Evolutionary conservation across 1,139 yeast species (phyloP), one percentile per base, ranked within the genome.

Genomic region (Pichia sp.): DNA sequence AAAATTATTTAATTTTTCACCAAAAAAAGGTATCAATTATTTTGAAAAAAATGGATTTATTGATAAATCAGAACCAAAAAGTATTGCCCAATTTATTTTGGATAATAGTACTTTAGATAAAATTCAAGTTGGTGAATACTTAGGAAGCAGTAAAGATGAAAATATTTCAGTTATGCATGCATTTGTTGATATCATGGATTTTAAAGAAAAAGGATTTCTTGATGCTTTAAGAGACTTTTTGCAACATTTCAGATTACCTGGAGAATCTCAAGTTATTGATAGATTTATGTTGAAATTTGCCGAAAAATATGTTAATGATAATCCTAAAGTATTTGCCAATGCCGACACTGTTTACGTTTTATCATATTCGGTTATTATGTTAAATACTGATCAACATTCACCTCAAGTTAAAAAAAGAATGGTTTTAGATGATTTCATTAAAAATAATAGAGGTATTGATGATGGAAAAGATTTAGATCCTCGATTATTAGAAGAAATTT

Each of bases 241-340:
- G 49, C 98, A 94, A 62, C 74, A 81, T 37, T 94, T 94, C 66
- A 74, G 98, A 61, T 73, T 94, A 49, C 98, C 99, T 0, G 99
- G 99, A 39, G 99, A 94, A 67, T 90, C 97, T 2, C 99, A 94
- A 65, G 92, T 92, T 60, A 90, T 94, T 63, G 98, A 94, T 70
- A 74, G 99, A 57, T 87, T 82, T 60, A 87, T 94, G 96, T 76
- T 92, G 59, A 92, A 94, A 59, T 94, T 94, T 69, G 98, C 98
- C 3, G 96, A 89, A 62, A 73, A 95, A 55, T 94, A 83, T 59
- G 82, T 82, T 33, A 80, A 83, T 52, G 96, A 94, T 46, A 94
- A 92, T 59, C 96, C 97, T 6, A 71, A 72, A 20, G 73, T 82
- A 0, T 92, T 92, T 64, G 80, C 96, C 0, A 87, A 87, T 59